Base-by-base conservation (phyloP, 352 stramenopile genomes). In the Pythium rhizo-oryzae region DNA sequence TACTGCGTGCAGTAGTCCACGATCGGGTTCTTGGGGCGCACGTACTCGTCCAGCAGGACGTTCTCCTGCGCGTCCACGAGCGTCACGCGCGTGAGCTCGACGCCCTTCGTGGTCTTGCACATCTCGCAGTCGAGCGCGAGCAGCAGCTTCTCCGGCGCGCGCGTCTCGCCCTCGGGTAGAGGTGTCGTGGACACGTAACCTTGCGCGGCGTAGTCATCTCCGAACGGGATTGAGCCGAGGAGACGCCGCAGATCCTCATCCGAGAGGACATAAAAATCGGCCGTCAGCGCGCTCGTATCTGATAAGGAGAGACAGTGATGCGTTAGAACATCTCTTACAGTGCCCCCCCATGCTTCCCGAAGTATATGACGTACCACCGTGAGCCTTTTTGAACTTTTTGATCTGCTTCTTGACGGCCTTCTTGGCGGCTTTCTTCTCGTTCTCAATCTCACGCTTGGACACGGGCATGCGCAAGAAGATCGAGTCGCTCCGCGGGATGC, bases 1-100 rank as follows among this genome's bases (percentile, higher is more conserved):
- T 86, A 97, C 67, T 92, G 80, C 25, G 90, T 97, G 54, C 84
- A 94, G 59, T 97, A 97, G 66, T 96, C 88, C 7, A 96, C 84
- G 33, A 97, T 94, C 18, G 80, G 78, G 33, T 93, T 93, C 63
- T 71, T 79, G 2, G 89, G 89, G n/a, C 82, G 74, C 19, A 96
- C 85, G 44, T 85, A 96, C 56, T 93, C 86, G 50, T 97, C 89
- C 8, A 95, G 67, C n/a, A 94, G 56, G 6, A 95, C 78, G 46
- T 84, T 87, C 59, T 94, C 78, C 8, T 67, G 78, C 18, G 85
- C 62, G 47, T 96, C 84, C 11, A 96, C 72, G 16, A 96, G 72
- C 12, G 87, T 93, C 19, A 96, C 56, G 1, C 87, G 82, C 16
- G 85, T 81, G 15, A 96, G 76, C 67, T 96, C 87, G n/a, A 91